Percentiles rank a stretch among this genome's conserved stretches.
These are phyloP conservation scores for Tephrocybe sp. DNA, from an alignment of 768 basidiomycete species.

Conservation along the genomic window DNA sequence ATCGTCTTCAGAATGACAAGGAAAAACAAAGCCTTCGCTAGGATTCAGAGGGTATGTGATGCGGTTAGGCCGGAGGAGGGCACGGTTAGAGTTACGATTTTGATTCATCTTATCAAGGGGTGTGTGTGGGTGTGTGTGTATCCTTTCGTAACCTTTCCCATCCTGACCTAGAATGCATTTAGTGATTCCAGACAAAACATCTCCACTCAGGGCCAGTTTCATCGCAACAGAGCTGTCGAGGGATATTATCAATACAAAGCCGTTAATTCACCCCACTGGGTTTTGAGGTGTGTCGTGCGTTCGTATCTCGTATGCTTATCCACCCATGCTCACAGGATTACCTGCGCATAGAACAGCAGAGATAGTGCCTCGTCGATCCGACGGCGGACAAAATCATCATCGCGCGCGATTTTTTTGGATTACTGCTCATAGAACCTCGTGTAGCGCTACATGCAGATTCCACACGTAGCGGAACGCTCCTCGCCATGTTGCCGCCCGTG, in stretches of 20 bases:
- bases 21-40: not conserved
- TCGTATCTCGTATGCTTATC: not conserved
- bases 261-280: too few species aligned
- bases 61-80: conserved; percentile 20
- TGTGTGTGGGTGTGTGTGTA: too few species aligned
- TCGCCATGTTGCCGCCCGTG: conserved; percentile 57
- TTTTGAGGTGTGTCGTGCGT: too few species aligned
- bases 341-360: conserved; percentile 55
- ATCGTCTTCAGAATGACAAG: not conserved
- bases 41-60: conserved; percentile 4
- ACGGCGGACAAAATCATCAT: conserved; percentile 55
- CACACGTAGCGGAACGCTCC: conserved; percentile 46
- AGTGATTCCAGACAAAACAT: too few species aligned
- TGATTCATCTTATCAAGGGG: conserved; percentile 75
- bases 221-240: too few species aligned
- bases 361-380: conserved; percentile 67
- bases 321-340: conserved; percentile 6
- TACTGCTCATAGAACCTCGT: conserved; percentile 58
- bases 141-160: too few species aligned
- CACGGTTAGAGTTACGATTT: conserved; percentile 36
- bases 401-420: conserved; percentile 58
- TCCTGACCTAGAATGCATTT: too few species aligned
- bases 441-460: conserved; percentile 44
- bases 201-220: too few species aligned
- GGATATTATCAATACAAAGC: too few species aligned